phyloP scores from a whole-genome alignment of 257 asterid species.

The Hygrophila difformis region DNA sequence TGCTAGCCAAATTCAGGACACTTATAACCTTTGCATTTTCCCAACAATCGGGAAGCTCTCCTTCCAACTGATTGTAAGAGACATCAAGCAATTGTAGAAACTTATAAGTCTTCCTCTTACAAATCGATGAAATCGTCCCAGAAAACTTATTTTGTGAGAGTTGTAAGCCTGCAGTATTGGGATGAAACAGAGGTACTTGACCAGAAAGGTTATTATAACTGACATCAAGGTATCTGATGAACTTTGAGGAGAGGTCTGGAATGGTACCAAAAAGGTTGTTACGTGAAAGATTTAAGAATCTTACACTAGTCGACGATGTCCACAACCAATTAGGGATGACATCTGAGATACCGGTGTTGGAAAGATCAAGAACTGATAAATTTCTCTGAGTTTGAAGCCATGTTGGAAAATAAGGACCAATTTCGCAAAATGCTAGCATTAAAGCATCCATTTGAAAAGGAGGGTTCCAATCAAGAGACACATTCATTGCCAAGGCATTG shows the following conservation, averaged over 20 bases:
- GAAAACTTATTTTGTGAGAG: conserved; percentile 10
- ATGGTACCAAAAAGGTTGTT: conserved; percentile 25
- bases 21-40: background rate
- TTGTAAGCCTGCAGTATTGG: background rate
- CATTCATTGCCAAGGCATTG: conserved; percentile 14
- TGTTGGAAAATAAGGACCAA: conserved; percentile 26
- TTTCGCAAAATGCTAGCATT: conserved; percentile 7
- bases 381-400: conserved; percentile 22
- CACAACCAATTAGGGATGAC: conserved; percentile 19
- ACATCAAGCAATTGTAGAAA: background rate
- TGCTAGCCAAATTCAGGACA: conserved; percentile 10
- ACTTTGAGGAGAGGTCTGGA: conserved; percentile 6
- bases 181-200: background rate
- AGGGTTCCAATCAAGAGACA: conserved; percentile 19
- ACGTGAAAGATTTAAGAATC: conserved; percentile 22
- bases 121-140: conserved; percentile 10
- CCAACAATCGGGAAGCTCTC: conserved; percentile 25
- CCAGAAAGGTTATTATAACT: conserved; percentile 18
- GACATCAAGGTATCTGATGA: background rate
- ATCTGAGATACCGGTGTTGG: conserved; percentile 14
- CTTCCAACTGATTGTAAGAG: conserved; percentile 10
- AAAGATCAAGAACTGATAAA: conserved; percentile 13
- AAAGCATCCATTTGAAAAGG: conserved; percentile 14
- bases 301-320: background rate
- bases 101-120: background rate